Percentiles rank a stretch among this genome's conserved stretches.
Evolutionary conservation across 768 basidiomycete species (phyloP).

Genomic region (Podaxis carcinomalis): DNA sequence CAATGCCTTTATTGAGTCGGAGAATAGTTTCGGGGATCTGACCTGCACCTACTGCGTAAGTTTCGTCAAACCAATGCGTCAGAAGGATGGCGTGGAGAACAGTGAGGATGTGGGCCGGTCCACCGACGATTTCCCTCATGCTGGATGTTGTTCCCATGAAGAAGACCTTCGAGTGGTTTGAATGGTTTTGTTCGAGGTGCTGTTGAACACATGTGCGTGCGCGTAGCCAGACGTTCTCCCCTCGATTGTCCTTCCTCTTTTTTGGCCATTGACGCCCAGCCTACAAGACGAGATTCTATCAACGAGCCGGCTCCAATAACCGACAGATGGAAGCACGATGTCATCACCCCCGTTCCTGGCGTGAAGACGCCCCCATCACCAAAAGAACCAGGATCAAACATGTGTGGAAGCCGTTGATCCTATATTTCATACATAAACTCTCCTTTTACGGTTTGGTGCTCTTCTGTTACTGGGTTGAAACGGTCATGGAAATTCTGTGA

Average conservation of each 20-base stretch:
- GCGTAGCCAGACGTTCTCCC: too few species aligned
- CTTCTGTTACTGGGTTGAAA: neutral
- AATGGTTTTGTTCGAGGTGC: too few species aligned
- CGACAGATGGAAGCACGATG: neutral
- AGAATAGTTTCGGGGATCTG: neutral
- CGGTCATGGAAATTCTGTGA: neutral
- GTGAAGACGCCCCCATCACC: neutral
- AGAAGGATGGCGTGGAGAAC: neutral
- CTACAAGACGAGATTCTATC: neutral
- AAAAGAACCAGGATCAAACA: neutral
- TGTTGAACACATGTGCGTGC: too few species aligned
- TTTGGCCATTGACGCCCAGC: neutral
- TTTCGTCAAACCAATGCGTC: neutral
- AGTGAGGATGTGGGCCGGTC: neutral
- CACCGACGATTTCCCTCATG: neutral
- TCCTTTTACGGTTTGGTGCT: conserved; percentile 1
- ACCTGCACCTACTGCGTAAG: neutral
- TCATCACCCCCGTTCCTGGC: neutral
- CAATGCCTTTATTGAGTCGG: neutral
- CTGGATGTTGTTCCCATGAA: neutral
- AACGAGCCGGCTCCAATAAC: neutral
- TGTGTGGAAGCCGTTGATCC: conserved; percentile 5
- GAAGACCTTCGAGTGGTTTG: too few species aligned
- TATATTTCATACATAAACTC: neutral
- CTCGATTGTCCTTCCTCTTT: too few species aligned